A percentile compares a stretch with the other conserved stretches of the same genome.
Conservation (phyloP, 2,329 filamentous ascomycete genomes). For the Drechslerella dactyloides region DNA sequence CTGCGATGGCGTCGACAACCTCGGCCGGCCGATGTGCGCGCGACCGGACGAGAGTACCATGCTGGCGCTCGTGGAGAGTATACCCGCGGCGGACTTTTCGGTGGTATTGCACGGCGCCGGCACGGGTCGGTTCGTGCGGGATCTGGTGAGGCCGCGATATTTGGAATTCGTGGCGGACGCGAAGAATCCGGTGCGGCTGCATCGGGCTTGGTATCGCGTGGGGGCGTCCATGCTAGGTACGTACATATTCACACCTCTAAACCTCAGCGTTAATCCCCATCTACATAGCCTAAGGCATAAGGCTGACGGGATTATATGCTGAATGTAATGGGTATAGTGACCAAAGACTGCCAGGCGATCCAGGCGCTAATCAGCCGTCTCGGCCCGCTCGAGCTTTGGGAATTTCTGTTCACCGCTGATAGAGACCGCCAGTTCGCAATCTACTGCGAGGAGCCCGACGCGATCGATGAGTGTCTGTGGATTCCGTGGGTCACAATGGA, state of each 20-base stretch:
- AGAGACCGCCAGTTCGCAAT: constrained; percentile 23
- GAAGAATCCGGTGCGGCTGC: constrained; percentile 30
- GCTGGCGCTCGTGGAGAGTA: constrained; percentile 21
- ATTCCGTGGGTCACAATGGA: constrained; percentile 12
- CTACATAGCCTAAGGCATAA: not conserved
- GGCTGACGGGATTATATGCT: not conserved
- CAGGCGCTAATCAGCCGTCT: constrained; percentile 28
- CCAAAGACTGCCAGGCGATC: constrained; percentile 1
- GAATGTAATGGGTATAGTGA: constrained; percentile 4
- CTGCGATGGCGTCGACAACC: constrained; percentile 15
- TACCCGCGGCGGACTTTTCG: constrained; percentile 16
- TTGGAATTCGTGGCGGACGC: constrained; percentile 16
- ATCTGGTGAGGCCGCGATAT: not conserved
- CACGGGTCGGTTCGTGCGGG: constrained; percentile 16
- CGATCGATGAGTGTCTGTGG: constrained; percentile 16
- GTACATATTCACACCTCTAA: constrained; percentile 11
- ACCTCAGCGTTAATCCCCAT: not conserved
- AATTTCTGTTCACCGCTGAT: constrained; percentile 24
- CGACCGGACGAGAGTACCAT: constrained; percentile 14
- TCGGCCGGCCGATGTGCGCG: constrained; percentile 19
- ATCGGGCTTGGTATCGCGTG: constrained; percentile 7
- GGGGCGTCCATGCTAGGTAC: not conserved
- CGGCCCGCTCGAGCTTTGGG: constrained; percentile 25
- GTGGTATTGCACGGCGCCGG: constrained; percentile 11
- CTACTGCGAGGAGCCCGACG: constrained; percentile 30